A percentile compares a stretch with the other conserved stretches of the same genome.
phyloP scores from a whole-genome alignment of 2,329 filamentous ascomycete species.

The Penicillium hesseltinei region DNA sequence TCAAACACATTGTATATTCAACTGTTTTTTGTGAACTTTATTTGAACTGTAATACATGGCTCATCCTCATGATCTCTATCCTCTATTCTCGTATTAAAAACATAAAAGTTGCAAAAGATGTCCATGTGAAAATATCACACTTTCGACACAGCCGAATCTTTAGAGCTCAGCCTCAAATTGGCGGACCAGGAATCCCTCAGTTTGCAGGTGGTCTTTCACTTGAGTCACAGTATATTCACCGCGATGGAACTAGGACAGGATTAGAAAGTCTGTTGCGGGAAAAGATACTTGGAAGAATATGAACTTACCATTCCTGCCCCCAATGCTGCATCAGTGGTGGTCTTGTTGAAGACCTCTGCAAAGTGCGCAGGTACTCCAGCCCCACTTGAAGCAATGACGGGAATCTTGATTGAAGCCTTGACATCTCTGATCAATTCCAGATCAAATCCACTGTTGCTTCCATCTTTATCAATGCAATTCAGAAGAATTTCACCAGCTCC shows the following conservation, averaged over 20 bases:
- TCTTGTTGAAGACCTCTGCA: conserved; percentile 81
- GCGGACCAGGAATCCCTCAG: conserved; percentile 73
- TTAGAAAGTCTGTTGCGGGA: conserved; percentile 11
- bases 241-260: conserved; percentile 68
- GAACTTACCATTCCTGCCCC: conserved; percentile 80
- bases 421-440: conserved; percentile 86
- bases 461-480: conserved; percentile 97
- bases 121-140: not conserved
- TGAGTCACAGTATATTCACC: conserved; percentile 92
- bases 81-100: not conserved
- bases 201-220: conserved; percentile 78
- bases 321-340: conserved; percentile 83
- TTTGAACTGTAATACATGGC: not conserved
- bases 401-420: conserved; percentile 82
- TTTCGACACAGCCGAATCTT: not conserved
- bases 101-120: not conserved
- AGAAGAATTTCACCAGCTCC: conserved; percentile 90
- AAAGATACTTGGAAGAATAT: not conserved
- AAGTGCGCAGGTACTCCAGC: conserved; percentile 88
- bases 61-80: not conserved
- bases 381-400: conserved; percentile 91
- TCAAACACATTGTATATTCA: not conserved
- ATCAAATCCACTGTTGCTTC: conserved; percentile 91
- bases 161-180: conserved; percentile 60
- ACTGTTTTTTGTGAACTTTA: not conserved